Percentiles rank a stretch among this genome's conserved stretches.
These are phyloP conservation scores for Aspergillus sclerotialis DNA, from an alignment of 2,329 filamentous ascomycete genomes.

Conservation along the genomic window DNA sequence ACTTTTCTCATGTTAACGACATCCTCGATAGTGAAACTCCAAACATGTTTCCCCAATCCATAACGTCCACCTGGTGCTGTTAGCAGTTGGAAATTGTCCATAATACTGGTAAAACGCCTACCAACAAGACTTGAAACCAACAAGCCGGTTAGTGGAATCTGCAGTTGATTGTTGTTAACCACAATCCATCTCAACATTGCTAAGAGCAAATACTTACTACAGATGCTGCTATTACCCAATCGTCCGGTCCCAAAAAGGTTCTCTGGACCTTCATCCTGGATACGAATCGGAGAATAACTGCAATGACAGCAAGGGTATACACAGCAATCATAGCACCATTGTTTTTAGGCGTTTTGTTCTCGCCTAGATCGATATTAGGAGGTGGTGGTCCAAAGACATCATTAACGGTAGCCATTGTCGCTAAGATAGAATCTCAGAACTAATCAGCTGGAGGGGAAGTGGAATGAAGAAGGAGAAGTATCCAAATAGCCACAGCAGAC, in stretches of 20 bases:
- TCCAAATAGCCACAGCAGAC: too few relatives aligned
- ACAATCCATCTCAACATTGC: too few relatives aligned
- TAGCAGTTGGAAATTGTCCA: neutral
- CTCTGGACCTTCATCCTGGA: conserved; percentile 6
- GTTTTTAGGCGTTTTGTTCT: conserved; percentile 1
- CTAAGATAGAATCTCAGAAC: too few relatives aligned
- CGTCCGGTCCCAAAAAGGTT: conserved; percentile 6
- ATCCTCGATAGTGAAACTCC: neutral
- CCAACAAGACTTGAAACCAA: conserved; percentile 1
- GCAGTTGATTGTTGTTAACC: conserved; percentile 1
- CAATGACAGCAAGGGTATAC: conserved; percentile 3
- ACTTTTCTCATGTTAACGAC: neutral
- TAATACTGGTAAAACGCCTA: neutral
- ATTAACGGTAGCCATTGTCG: neutral
- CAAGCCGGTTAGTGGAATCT: conserved; percentile 1
- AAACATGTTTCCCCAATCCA: conserved; percentile 4
- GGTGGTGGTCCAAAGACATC: conserved; percentile 9
- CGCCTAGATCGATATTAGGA: conserved; percentile 5
- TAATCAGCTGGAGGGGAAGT: too few relatives aligned
- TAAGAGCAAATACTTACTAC: conserved; percentile 5
- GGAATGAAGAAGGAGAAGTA: too few relatives aligned
- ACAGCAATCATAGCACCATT: conserved; percentile 8
- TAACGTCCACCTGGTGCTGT: conserved; percentile 1
- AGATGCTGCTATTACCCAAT: conserved; percentile 9
- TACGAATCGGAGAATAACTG: conserved; percentile 9